These are phyloP conservation scores for Dittrichia graveolens DNA, from an alignment of 129 eudicot species.

Conservation along the genomic window DNA sequence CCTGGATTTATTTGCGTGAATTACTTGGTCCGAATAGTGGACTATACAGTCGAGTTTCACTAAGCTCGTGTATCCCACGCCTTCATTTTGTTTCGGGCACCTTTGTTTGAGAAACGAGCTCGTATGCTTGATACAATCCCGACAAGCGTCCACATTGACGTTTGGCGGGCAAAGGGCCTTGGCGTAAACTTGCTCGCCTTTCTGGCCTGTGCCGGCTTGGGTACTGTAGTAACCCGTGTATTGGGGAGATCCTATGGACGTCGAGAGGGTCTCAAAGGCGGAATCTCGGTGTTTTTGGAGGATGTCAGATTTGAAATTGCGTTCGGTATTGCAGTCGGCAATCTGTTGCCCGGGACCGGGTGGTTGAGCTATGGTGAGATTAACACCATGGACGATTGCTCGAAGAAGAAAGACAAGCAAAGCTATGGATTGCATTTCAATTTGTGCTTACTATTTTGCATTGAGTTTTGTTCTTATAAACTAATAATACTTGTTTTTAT, in stretches of 20 bases:
- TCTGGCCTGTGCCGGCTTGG: background rate
- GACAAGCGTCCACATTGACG: background rate
- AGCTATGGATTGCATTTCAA: too few species aligned
- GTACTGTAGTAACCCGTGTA: background rate
- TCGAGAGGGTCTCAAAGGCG: background rate
- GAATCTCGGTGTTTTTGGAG: background rate
- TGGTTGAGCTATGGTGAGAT: background rate
- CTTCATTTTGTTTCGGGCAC: conserved; percentile 7
- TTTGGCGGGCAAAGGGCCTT: background rate
- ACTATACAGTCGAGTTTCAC: background rate
- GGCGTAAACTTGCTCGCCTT: background rate
- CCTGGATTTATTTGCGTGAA: background rate
- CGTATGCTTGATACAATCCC: background rate
- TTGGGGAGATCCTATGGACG: background rate
- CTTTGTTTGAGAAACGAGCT: background rate
- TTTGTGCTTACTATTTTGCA: too few species aligned
- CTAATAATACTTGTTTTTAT: too few species aligned
- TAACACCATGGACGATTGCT: background rate
- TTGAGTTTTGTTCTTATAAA: too few species aligned
- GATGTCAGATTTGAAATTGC: background rate
- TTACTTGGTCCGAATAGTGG: background rate
- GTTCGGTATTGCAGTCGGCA: background rate
- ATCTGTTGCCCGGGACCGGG: background rate
- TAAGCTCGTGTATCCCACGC: background rate
- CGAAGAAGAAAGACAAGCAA: background rate